Evolutionary conservation across 768 basidiomycete genomes (phyloP), one percentile per base, ranked within the genome.

Genomic region (Naematelia encephala): DNA sequence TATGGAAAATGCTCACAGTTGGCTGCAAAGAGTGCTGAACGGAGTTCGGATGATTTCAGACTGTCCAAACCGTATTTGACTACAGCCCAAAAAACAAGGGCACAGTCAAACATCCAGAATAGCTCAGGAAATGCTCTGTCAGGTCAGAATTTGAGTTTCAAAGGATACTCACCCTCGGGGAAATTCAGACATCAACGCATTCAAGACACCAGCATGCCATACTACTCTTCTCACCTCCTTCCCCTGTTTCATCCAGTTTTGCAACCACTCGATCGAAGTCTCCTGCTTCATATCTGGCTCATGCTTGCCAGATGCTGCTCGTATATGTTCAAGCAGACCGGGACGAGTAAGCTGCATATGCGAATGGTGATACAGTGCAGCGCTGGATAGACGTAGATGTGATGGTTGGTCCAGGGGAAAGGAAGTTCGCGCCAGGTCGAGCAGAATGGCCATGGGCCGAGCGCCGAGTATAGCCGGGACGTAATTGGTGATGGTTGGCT

Each of bases 81-180:
- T 8, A 73, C 56, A 4, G 69, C 72, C 72, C 72, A 73, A 21
- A 73, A 39, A 0, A 68, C 59, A n/a, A 73, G 47, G 1, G 67
- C 69, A 26, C 65, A 70, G 50, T 73, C 72, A 22, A 73, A 67
- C 12, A 60, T 62, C 72, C 69, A 73, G 34, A 71, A 67, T 4
- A 65, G 57, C 50, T 73, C 72, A 5, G 67, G 30, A 19, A 68
- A 58, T 8, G 66, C 64, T n/a, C 64, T 68, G 29, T 8, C 14
- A 11, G 10, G 45, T 54, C 52, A 54, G 53, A 30, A 8, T 22
- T 14, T 16, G n/a, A 53, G 5, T 23, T 8, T 39, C 11, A 27
- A 39, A 19, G 2, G 14, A 11, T 21, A 69, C 64, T 62, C 46
- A 69, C 64, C 69, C 72, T 28, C 54, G 29, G 0, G 69, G 63